These are phyloP conservation scores for Tillandsia leiboldiana DNA, from an alignment of 176 grass and related monocot genomes.

Conservation along the genomic window DNA sequence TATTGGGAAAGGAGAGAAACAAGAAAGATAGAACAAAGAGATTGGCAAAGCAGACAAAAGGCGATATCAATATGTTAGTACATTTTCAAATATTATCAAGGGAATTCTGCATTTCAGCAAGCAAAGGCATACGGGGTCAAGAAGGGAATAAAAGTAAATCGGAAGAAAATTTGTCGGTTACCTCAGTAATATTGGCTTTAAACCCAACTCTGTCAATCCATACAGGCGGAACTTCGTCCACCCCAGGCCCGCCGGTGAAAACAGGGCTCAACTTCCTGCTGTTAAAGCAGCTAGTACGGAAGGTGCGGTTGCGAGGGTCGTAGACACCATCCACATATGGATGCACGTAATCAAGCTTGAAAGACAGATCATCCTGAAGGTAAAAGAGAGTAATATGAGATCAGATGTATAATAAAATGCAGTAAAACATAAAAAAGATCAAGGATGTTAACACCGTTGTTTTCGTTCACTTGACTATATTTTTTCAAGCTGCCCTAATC, in stretches of 20 bases:
- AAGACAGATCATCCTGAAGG: conserved; percentile 78
- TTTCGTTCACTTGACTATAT: background rate
- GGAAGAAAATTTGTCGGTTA: conserved; percentile 14
- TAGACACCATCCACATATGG: conserved; percentile 87
- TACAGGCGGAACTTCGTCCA: conserved; percentile 78
- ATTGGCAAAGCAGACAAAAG: background rate
- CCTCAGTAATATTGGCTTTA: conserved; percentile 98
- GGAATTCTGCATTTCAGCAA: no score
- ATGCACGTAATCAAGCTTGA: conserved; percentile 84
- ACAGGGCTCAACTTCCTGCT: conserved; percentile 86
- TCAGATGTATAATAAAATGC: conserved; percentile 2
- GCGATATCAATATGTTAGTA: background rate
- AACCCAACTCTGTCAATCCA: conserved; percentile 85
- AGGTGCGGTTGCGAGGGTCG: conserved; percentile 68
- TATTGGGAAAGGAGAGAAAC: background rate
- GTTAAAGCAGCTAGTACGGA: conserved; percentile 86
- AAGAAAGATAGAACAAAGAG: background rate
- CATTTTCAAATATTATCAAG: no score
- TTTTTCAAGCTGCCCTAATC: background rate
- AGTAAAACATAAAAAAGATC: background rate
- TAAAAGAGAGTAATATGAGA: conserved; percentile 7
- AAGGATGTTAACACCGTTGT: background rate
- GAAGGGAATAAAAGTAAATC: background rate
- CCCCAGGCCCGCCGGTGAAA: conserved; percentile 75
- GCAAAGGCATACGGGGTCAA: background rate